Base-by-base conservation (phyloP, 2,329 filamentous ascomycete genomes). In the Aurifilum marmelostoma region DNA sequence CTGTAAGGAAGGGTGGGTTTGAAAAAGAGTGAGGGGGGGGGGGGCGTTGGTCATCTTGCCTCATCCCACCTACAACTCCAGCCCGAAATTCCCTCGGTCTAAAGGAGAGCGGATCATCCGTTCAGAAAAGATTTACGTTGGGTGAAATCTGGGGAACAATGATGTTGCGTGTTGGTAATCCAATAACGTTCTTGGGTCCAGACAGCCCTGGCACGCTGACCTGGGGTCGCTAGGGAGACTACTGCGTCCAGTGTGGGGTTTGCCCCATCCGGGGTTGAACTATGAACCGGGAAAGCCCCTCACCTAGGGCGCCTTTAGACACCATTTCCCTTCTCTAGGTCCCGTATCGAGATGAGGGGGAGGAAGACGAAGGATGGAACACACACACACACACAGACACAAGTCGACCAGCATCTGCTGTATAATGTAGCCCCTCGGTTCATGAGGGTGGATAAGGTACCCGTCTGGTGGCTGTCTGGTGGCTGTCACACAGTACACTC, bases 31-130 rank as follows among this genome's bases (percentile, higher is more conserved):
- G 24, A 18, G 24, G 50, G 50, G 50, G 3, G 50, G 3, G n/a
- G 24, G 50, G 24, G 8, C n/a, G n/a, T n/a, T n/a, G n/a, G 21
- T 8, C 24, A 18, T 8, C 12, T 27, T 11, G 3, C 52, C 50
- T 12, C n/a, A 1, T 11, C 50, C 11, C 50, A 21, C 8, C 34
- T 34, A 4, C 34, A 4, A 34, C 34, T 34, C 34, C n/a, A 29
- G 16, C 1, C 37, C 14, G 4, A 37, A 32, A 24, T 11, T 21
- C 52, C 29, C 64, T 67, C 68, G 68, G 68, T 34, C 65, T 63
- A 67, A 69, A 52, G 65, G 65, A 43, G 29, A 14, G 61, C 61
- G 65, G 52, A 54, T 69, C 61, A 61, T 16, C 14, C 24, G n/a
- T 54, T 54, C 50, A 27, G 2, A 3, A 29, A 18, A 14, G 4